Conservation (phyloP, 1,139 yeast species). For the Hanseniaspora sp. region DNA sequence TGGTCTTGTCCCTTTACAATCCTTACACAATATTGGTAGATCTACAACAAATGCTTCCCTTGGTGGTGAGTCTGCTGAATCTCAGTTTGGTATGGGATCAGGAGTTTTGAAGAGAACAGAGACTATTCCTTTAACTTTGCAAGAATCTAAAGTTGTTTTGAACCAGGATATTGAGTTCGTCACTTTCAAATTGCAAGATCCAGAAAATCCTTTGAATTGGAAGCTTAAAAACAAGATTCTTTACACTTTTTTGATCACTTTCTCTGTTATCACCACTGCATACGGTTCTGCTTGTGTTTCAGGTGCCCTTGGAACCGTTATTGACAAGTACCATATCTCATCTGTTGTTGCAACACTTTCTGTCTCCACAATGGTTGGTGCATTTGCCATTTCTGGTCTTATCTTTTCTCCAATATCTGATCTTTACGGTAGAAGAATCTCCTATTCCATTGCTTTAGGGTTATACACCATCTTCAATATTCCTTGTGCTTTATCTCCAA, state of each 20-base stretch:
- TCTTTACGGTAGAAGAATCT: conserved; percentile 75
- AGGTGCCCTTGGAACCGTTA: conserved; percentile 63
- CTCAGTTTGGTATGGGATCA: not conserved
- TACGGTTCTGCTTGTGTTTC: conserved; percentile 83
- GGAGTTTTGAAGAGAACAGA: conserved; percentile 18
- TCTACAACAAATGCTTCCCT: conserved; percentile 31
- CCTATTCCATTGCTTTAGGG: conserved; percentile 63
- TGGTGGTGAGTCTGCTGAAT: conserved; percentile 23
- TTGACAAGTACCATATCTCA: conserved; percentile 54
- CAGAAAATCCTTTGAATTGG: conserved; percentile 87
- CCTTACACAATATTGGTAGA: conserved; percentile 61
- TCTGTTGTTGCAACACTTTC: conserved; percentile 68
- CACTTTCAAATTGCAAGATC: conserved; percentile 64
- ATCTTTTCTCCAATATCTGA: conserved; percentile 87
- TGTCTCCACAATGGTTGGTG: conserved; percentile 79
- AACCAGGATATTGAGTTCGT: conserved; percentile 71
- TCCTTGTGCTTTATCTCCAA: conserved; percentile 79
- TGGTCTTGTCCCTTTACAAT: conserved; percentile 70
- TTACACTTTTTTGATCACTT: conserved; percentile 55
- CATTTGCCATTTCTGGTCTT: conserved; percentile 79
- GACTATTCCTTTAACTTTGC: conserved; percentile 22
- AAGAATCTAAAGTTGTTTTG: conserved; percentile 27
- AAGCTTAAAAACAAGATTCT: conserved; percentile 45
- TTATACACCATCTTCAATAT: conserved; percentile 70
- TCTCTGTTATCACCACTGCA: conserved; percentile 73